Evolutionary conservation across 108 stramenopile species (phyloP), one percentile per base, ranked within the genome.

Genomic region (Stephanodiscus minutulus): DNA sequence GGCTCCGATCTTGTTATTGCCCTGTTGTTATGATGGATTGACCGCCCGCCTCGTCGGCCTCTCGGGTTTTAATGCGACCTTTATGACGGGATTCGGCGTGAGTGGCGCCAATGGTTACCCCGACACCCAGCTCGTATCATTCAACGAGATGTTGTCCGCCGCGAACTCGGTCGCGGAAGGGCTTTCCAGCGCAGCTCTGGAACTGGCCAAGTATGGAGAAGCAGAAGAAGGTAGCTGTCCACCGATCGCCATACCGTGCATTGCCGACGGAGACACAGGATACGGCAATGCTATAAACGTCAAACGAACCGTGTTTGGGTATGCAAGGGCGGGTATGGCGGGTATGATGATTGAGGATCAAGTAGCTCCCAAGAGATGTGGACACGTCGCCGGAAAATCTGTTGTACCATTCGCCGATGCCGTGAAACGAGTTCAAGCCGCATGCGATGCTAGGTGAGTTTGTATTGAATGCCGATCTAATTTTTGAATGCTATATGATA

Each of bases 311-410:
- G 82, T 97, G 10, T 83, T 79, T 64, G 89, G 91, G 5, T 96
- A 93, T 79, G 93, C 82, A 1, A 76, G 94, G 64, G 93, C 94
- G 9, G 96, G 96, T 2, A 94, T 97, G 94, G 98, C 90, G 12
- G 97, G 96, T 21, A 93, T 98, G 44, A 98, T 98, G 97, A 96
- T 98, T 56, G 97, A 98, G 82, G 97, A 98, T 72, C 97, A 98
- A 76, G 86, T 97, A 9, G 55, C 91, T 15, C 96, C 96, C 11
- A 97, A 97, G 72, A 79, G 96, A 65, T 98, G 98, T 70, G 98
- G 98, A 54, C 98, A 98, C 79, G 96, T 96, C 2, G 91, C 89
- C 15, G 98, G 97, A 11, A 98, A 98, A 71, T 83, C 82, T 17
- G 96, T 97, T 22, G 85, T 98, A 25, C 72, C 81, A 27, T 79